Evolutionary conservation across 805 yeast genomes (phyloP).

Genomic region (Dipodascus albidus): DNA sequence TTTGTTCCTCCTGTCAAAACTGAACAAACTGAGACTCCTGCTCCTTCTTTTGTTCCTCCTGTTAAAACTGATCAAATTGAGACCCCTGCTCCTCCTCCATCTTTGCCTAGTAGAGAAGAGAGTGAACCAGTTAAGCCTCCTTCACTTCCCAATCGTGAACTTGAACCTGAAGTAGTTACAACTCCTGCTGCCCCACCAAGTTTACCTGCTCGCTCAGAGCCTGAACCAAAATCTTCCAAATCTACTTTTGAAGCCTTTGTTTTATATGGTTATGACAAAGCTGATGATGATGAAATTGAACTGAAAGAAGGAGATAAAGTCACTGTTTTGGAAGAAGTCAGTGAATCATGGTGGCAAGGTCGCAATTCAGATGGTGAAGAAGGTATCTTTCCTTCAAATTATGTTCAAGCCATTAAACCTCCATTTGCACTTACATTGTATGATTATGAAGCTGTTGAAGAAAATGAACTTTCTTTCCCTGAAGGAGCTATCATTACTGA

Average conservation of each 20-base stretch:
- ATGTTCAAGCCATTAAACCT: constrained; percentile 36
- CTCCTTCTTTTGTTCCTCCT: too few species aligned
- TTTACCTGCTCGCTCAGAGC: constrained; percentile 26
- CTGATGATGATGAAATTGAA: constrained; percentile 65
- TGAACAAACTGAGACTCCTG: not conserved
- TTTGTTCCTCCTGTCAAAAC: too few species aligned
- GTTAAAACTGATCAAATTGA: constrained; percentile 8
- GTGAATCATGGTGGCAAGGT: constrained; percentile 90
- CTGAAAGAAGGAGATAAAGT: constrained; percentile 58
- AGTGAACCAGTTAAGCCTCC: constrained; percentile 9
- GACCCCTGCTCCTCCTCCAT: constrained; percentile 6
- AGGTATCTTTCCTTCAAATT: constrained; percentile 88
- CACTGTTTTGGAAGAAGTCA: constrained; percentile 54
- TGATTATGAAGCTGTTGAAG: constrained; percentile 85
- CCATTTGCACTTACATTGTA: constrained; percentile 54
- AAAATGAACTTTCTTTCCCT: constrained; percentile 73
- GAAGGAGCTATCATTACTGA: constrained; percentile 77
- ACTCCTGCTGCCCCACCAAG: constrained; percentile 8
- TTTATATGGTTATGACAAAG: constrained; percentile 66
- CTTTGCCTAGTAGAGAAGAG: constrained; percentile 4
- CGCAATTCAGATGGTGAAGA: constrained; percentile 56
- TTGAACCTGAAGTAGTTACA: constrained; percentile 14
- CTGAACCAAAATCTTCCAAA: constrained; percentile 8
- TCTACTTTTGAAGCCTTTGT: constrained; percentile 49
- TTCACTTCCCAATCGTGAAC: constrained; percentile 9